Evolutionary conservation across 306 rosid species (phyloP).

Genomic region (Prunus mira): DNA sequence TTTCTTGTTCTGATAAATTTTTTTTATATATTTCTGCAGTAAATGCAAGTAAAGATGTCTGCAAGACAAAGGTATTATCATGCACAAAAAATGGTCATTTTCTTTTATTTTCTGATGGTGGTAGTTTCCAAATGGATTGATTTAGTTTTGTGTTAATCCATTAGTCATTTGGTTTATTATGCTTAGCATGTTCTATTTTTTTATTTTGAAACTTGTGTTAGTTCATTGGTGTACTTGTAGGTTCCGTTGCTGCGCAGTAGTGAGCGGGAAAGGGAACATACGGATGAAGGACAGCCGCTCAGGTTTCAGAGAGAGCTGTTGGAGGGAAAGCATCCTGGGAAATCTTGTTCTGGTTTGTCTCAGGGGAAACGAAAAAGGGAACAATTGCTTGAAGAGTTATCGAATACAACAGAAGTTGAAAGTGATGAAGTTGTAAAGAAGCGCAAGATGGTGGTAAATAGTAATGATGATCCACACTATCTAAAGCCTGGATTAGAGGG

Average conservation of each 20-base stretch:
- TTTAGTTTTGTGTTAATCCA: not conserved
- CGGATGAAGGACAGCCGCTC: constrained; percentile 44
- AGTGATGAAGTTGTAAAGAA: constrained; percentile 47
- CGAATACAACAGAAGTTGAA: constrained; percentile 31
- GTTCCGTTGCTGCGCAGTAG: constrained; percentile 37
- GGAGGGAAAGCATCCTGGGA: constrained; percentile 61
- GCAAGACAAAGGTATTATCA: constrained; percentile 47
- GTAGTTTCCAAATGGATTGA: not conserved
- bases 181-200: not conserved
- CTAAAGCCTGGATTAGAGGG: constrained; percentile 40
- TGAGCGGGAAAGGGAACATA: constrained; percentile 35
- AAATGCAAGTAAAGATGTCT: constrained; percentile 27
- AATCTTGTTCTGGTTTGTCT: constrained; percentile 43
- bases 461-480: constrained; percentile 31
- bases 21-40: constrained; percentile 26
- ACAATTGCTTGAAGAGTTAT: constrained; percentile 33
- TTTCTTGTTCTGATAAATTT: not conserved
- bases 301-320: constrained; percentile 46
- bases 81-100: not conserved
- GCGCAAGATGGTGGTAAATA: constrained; percentile 48
- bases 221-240: not conserved
- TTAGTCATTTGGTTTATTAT: not conserved
- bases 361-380: constrained; percentile 71
- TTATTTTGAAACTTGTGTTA: not conserved
- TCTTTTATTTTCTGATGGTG: not conserved